phyloP scores from a whole-genome alignment of 2,329 filamentous ascomycete genomes.

The Cryphonectria naterciae region DNA sequence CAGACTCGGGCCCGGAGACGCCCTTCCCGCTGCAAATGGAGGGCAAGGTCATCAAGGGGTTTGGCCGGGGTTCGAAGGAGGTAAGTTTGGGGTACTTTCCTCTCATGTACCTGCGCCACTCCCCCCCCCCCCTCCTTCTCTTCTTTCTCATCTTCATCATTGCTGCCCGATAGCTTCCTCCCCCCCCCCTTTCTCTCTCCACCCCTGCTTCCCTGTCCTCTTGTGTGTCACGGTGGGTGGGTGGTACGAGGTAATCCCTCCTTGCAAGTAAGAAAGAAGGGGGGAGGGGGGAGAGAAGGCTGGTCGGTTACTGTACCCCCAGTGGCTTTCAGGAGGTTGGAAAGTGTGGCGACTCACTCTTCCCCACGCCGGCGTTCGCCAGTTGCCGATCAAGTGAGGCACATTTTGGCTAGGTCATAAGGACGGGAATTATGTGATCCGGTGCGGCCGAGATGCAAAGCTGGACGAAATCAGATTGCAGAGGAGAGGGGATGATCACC shows the following conservation, averaged over 20 bases:
- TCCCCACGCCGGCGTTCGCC: slow-evolving; percentile 20
- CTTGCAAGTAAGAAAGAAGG: not conserved
- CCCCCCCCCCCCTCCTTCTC: not conserved
- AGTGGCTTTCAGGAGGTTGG: not conserved
- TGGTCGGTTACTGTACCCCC: slow-evolving; percentile 6
- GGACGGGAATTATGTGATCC: not conserved
- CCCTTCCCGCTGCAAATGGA: slow-evolving; percentile 86
- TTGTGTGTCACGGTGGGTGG: not conserved
- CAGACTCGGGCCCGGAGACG: slow-evolving; percentile 70
- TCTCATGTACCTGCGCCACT: slow-evolving; percentile 8
- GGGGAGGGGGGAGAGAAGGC: not conserved
- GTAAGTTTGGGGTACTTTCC: slow-evolving; percentile 47
- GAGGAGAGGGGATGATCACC: slow-evolving; percentile 2
- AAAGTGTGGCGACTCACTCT: not conserved
- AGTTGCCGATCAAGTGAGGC: slow-evolving; percentile 22
- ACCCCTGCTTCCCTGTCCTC: not conserved
- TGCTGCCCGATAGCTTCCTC: not conserved
- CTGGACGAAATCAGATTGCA: slow-evolving; percentile 3
- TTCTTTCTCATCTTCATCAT: not conserved
- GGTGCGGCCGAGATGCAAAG: slow-evolving; percentile 9
- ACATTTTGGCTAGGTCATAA: not conserved
- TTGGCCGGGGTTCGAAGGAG: slow-evolving; percentile 92
- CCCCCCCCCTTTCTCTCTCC: not conserved
- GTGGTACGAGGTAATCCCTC: not conserved
- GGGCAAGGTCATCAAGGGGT: slow-evolving; percentile 88